Percentiles rank a stretch among this genome's conserved stretches.
Evolutionary conservation across 352 stramenopile species (phyloP).

Genomic region (Phytophthora crassamura): DNA sequence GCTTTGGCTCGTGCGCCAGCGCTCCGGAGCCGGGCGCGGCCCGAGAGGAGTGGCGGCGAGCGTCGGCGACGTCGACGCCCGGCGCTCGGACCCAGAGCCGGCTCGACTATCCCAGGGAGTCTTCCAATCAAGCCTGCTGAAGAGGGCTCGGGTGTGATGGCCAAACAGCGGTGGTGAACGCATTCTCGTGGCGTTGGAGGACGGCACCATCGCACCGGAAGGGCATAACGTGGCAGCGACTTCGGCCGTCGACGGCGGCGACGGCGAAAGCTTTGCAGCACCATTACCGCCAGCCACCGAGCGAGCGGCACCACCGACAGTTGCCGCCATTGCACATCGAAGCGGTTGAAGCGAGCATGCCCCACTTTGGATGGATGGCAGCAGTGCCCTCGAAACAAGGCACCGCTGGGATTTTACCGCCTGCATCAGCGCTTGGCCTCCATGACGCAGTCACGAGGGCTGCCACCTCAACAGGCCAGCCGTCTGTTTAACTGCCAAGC

Average conservation of each 20-base stretch:
- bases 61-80: slow-evolving; percentile 28
- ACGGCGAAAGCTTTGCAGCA: slow-evolving; percentile 6
- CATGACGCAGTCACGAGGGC: no score
- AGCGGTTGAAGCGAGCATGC: no score
- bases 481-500: no score
- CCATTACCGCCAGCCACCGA: not conserved
- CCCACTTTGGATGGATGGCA: no score
- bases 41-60: slow-evolving; percentile 6
- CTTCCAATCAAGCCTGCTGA: slow-evolving; percentile 25
- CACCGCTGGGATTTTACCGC: no score
- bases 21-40: slow-evolving; percentile 11
- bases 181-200: slow-evolving; percentile 21
- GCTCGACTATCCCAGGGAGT: slow-evolving; percentile 28
- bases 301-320: not conserved
- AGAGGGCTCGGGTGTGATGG: no score
- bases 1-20: slow-evolving; percentile 24
- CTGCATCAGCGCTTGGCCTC: no score
- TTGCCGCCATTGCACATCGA: no score
- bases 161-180: not conserved
- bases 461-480: no score
- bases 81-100: slow-evolving; percentile 16
- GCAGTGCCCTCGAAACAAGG: no score
- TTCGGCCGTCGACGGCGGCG: not conserved
- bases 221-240: slow-evolving; percentile 11
- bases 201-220: slow-evolving; percentile 14